A percentile compares a stretch with the other conserved stretches of the same genome.
phyloP scores from a whole-genome alignment of 176 grass and related monocot genomes.

The Oryza longistaminata region DNA sequence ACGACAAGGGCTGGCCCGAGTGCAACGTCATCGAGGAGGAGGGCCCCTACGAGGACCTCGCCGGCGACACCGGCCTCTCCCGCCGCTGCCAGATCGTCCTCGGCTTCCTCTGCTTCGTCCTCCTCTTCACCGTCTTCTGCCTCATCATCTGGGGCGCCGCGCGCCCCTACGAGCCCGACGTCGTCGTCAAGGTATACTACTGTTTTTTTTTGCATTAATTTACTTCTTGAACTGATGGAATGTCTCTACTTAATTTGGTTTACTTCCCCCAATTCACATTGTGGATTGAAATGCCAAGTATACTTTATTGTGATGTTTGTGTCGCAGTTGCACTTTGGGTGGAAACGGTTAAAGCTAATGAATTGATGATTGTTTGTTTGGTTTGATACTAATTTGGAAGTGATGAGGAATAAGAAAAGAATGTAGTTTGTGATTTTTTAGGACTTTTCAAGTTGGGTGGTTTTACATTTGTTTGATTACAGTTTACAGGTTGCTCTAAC shows the following conservation, averaged over 20 bases:
- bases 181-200: constrained; percentile 76
- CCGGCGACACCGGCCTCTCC: constrained; percentile 61
- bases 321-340: not conserved
- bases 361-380: constrained; percentile 17
- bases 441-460: not conserved
- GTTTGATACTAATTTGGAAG: not conserved
- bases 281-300: not conserved
- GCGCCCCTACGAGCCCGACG: constrained; percentile 67
- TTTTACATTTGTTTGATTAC: constrained; percentile 14
- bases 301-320: not conserved
- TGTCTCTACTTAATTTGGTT: not conserved
- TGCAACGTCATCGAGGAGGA: constrained; percentile 97
- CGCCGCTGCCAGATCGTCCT: constrained; percentile 68
- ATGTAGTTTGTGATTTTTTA: constrained; percentile 16
- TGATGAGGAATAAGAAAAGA: not conserved
- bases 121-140: constrained; percentile 79
- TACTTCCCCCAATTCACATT: not conserved
- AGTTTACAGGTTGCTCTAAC: not conserved
- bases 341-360: not conserved
- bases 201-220: not conserved
- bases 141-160: constrained; percentile 95
- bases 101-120: constrained; percentile 58
- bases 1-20: constrained; percentile 95
- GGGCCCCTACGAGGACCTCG: constrained; percentile 71
- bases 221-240: not conserved